Evolutionary conservation across 371 early-diverging fungal genomes (phyloP), one percentile per base, ranked within the genome.

Genomic region (Mortierella sp.): DNA sequence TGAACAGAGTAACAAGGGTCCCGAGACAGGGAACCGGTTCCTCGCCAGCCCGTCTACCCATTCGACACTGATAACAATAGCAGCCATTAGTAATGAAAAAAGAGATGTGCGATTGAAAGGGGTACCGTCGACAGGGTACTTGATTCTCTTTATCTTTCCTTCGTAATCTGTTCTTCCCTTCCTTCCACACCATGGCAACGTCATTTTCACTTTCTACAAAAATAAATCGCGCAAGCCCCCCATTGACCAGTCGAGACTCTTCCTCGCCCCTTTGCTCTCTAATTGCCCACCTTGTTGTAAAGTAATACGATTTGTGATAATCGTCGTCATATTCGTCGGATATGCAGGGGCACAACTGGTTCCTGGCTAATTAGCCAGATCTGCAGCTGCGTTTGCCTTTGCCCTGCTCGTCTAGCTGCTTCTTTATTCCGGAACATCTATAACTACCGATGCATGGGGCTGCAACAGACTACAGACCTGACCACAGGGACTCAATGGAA

Each of bases 181-280:
- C n/a, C 31, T 29, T 19, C 16, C 4, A 19, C 34, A 61, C n/a
- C n/a, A n/a, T n/a, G n/a, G n/a, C n/a, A 61, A 61, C 61, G 61
- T 61, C 61, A 61, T 61, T n/a, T n/a, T 31, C 48, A 48, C n/a
- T 48, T 48, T 19, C 48, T 61, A 61, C 8, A 22, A 61, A 34
- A 34, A 37, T 14, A 55, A 55, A 31, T 55, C 34, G 58, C 58
- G 58, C 34, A 55, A 55, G 7, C 22, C 4, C 13, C 47, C 14
- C 31, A 55, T 4, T 55, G 58, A 55, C 58, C 16, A 52, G 16
- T n/a, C 31, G 2, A 55, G 19, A 19, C 7, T 29, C 58, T 1
- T 55, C 14, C 31, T 31, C n/a, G 10, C n/a, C 19, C 3, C n/a
- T 31, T 31, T n/a, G n/a, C n/a, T n/a, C n/a, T n/a, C n/a, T n/a